Conservation (phyloP, 441 rosid genomes). For the Corymbia calophylla region DNA sequence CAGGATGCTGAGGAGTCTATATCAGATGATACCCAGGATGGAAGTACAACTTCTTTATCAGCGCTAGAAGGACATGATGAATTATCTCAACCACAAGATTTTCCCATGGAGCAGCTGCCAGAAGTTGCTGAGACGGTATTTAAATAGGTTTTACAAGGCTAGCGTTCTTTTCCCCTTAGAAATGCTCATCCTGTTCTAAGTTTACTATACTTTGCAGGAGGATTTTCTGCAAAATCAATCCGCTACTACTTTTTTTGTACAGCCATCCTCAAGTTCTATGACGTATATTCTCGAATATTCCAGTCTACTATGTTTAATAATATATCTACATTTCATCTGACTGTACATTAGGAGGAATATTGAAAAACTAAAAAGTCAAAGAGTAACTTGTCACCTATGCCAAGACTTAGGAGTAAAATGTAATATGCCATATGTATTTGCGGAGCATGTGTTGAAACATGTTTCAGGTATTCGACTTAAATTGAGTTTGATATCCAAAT, state of each 20-base stretch:
- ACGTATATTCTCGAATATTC: slow-evolving; percentile 28
- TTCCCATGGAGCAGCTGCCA: slow-evolving; percentile 4
- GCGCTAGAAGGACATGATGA: slow-evolving; percentile 45
- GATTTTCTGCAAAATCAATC: slow-evolving; percentile 23
- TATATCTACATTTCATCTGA: background rate
- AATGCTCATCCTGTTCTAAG: background rate
- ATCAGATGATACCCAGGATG: slow-evolving; percentile 38
- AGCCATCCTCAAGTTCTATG: slow-evolving; percentile 25
- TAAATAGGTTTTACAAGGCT: background rate
- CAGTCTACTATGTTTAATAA: background rate
- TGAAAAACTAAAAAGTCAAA: background rate
- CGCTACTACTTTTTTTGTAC: slow-evolving; percentile 19
- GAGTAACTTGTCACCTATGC: background rate
- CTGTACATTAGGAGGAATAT: background rate
- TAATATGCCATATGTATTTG: background rate
- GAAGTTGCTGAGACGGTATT: slow-evolving; percentile 38
- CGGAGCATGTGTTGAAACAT: background rate
- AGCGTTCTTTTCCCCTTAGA: background rate
- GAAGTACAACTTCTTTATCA: slow-evolving; percentile 46
- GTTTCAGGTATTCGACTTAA: background rate
- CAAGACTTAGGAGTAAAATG: background rate
- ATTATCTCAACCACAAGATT: slow-evolving; percentile 28
- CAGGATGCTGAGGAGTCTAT: slow-evolving; percentile 61
- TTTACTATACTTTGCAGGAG: slow-evolving; percentile 36
- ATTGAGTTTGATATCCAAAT: background rate